Evolutionary conservation across 2,329 filamentous ascomycete genomes (phyloP), one percentile per base, ranked within the genome.

Genomic region (Gnomoniopsis smithogilvyi): DNA sequence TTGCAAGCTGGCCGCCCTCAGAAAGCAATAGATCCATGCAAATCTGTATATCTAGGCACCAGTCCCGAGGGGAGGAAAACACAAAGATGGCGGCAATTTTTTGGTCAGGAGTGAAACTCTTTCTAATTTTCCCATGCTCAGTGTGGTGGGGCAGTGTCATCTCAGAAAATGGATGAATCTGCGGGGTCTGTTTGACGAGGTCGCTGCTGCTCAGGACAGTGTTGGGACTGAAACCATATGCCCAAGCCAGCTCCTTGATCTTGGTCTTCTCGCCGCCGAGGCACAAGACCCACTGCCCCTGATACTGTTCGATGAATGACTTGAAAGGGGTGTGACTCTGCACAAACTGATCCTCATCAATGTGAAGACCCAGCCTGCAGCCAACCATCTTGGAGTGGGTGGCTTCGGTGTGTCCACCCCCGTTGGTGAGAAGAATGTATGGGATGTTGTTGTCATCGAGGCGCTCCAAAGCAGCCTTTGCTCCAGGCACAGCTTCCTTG

Each of bases 271-370:
- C 74, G 2, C 83, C 83, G 10, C 83, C 83, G 8, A 83, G 73
- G 0, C 81, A 79, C 19, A 86, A 68, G 26, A 86, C 73, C 45
- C 76, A 77, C 65, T 80, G 78, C 51, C 82, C 78, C 21, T 80
- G 75, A 52, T 84, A 78, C 21, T 65, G 33, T 0, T 63, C 58
- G 2, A 84, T 79, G 54, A 89, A 73, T 56, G 84, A 80, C 33
- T 79, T 80, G 67, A 89, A 91, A 0, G 89, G 90, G 0, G 89
- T 91, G 71, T 93, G 90, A 24, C 85, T 89, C 69, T 92, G 90
- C 12, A 92, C 79, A 63, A 91, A 86, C 53, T 73, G 70, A n/a
- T 60, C 51, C 8, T 63, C 47, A 24, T 65, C 58, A 8, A 82
- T 78, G 38, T 82, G 76, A 38, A 92, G 75, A 2, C 60, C 63